Conservation (phyloP, 164 flowering plant genomes). For the Tinospora cordifolia region DNA sequence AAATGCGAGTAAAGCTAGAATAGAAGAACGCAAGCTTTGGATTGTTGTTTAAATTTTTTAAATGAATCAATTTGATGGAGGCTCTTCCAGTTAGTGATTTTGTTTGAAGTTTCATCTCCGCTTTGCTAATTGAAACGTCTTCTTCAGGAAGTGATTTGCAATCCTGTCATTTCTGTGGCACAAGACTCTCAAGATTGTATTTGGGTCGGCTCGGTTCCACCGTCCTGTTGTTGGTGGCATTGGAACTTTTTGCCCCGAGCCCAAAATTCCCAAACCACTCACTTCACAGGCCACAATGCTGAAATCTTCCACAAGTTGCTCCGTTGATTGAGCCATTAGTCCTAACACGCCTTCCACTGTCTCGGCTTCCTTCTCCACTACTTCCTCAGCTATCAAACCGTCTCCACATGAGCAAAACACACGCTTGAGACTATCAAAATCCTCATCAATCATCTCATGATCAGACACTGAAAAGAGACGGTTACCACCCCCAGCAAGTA, state of each 20-base stretch:
- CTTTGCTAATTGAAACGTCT: slow-evolving; percentile 68
- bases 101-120: slow-evolving; percentile 32
- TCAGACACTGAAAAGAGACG: slow-evolving; percentile 49
- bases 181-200: slow-evolving; percentile 79
- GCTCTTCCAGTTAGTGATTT: neutral
- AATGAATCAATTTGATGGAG: neutral
- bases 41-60: neutral
- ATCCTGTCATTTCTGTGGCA: slow-evolving; percentile 67
- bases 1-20: neutral
- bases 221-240: slow-evolving; percentile 94
- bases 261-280: slow-evolving; percentile 46
- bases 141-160: slow-evolving; percentile 76
- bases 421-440: slow-evolving; percentile 58
- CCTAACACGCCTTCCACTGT: slow-evolving; percentile 64
- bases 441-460: slow-evolving; percentile 67
- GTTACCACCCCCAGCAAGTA: slow-evolving; percentile 77
- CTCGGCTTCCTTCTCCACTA: slow-evolving; percentile 63
- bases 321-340: slow-evolving; percentile 64
- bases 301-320: slow-evolving; percentile 80
- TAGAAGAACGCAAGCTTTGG: neutral
- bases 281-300: slow-evolving; percentile 65
- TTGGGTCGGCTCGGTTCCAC: slow-evolving; percentile 81
- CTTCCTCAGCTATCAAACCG: slow-evolving; percentile 59
- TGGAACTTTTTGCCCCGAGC: slow-evolving; percentile 50
- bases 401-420: slow-evolving; percentile 62